These are phyloP conservation scores for Penicillium soppii DNA, from an alignment of 495 filamentous ascomycete species.

Conservation along the genomic window DNA sequence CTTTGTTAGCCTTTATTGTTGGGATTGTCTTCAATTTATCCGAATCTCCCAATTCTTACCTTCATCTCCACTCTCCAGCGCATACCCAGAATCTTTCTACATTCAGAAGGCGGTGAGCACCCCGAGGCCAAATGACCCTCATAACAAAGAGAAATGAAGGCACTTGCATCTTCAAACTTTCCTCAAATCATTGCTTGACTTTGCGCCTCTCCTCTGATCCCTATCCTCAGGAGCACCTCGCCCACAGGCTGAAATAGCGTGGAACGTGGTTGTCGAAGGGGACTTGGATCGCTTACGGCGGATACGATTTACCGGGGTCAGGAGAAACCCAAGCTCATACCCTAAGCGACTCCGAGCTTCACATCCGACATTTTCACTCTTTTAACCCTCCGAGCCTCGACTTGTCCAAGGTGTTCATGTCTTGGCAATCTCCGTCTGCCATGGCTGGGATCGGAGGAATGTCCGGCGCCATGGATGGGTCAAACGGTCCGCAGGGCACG, in stretches of 20 bases:
- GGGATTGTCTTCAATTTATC: too few relatives aligned
- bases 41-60: too few relatives aligned
- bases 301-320: slow-evolving; percentile 23
- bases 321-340: slow-evolving; percentile 24
- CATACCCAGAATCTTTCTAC: slow-evolving; percentile 3
- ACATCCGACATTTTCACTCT: not conserved
- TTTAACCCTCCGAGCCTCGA: not conserved
- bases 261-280: slow-evolving; percentile 21
- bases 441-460: slow-evolving; percentile 66
- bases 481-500: slow-evolving; percentile 73
- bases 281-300: slow-evolving; percentile 19
- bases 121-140: slow-evolving; percentile 20
- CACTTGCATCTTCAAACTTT: slow-evolving; percentile 10
- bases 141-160: slow-evolving; percentile 28
- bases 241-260: slow-evolving; percentile 16
- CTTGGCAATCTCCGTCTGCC: slow-evolving; percentile 61
- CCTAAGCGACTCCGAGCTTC: slow-evolving; percentile 1
- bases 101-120: slow-evolving; percentile 23
- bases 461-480: slow-evolving; percentile 51
- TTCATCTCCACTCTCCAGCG: too few relatives aligned
- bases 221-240: not conserved
- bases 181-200: slow-evolving; percentile 16
- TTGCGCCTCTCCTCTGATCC: slow-evolving; percentile 1
- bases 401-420: slow-evolving; percentile 40
- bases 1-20: too few relatives aligned